Conservation (phyloP, 2,329 filamentous ascomycete species). For the Diaporthe vexans region DNA sequence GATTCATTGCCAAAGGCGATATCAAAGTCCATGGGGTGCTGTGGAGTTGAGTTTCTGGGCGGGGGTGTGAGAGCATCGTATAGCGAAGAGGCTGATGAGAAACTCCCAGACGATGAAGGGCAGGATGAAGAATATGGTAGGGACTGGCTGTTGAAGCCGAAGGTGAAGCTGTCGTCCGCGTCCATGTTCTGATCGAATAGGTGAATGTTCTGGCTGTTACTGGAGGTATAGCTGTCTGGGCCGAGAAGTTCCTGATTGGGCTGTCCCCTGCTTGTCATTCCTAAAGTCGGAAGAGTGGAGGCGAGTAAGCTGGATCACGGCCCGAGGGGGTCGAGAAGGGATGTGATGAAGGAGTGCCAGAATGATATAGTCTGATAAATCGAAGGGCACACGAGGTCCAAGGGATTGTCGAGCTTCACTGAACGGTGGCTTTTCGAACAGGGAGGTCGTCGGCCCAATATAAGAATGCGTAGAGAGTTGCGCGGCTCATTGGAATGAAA, state of each 20-base stretch:
- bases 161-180: slow-evolving; percentile 33
- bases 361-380: slow-evolving; percentile 35
- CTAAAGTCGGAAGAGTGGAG: slow-evolving; percentile 28
- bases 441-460: slow-evolving; percentile 35
- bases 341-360: slow-evolving; percentile 32
- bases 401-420: slow-evolving; percentile 37
- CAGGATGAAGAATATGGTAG: slow-evolving; percentile 38
- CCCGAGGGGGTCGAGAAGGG: slow-evolving; percentile 35
- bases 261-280: slow-evolving; percentile 33
- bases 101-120: slow-evolving; percentile 39
- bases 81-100: slow-evolving; percentile 41
- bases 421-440: slow-evolving; percentile 26
- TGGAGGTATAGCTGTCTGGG: slow-evolving; percentile 26
- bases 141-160: slow-evolving; percentile 34
- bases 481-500: slow-evolving; percentile 41
- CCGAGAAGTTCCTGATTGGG: slow-evolving; percentile 14
- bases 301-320: slow-evolving; percentile 24
- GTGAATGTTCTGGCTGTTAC: slow-evolving; percentile 20
- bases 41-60: slow-evolving; percentile 38
- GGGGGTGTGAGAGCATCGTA: slow-evolving; percentile 40
- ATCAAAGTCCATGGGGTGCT: slow-evolving; percentile 38
- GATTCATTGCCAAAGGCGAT: slow-evolving; percentile 24
- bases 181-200: slow-evolving; percentile 37
- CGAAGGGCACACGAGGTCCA: slow-evolving; percentile 18
- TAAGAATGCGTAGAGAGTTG: slow-evolving; percentile 34